Evolutionary conservation across 768 basidiomycete genomes (phyloP), one percentile per base, ranked within the genome.

Genomic region (Collybia sordida): DNA sequence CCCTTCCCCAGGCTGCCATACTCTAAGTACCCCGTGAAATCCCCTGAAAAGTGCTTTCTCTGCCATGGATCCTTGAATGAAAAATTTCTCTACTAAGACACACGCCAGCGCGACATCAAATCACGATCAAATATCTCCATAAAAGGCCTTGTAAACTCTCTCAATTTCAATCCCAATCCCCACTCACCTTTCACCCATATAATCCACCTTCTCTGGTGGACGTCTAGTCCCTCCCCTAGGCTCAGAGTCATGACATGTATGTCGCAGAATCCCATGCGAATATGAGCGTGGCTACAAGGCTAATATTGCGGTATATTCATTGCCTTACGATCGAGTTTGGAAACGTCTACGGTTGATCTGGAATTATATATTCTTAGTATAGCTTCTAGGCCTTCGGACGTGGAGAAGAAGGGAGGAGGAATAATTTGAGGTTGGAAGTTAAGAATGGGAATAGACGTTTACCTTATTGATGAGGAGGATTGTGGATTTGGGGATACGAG

Each of bases 401-500:
- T 34, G 69, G 64, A 47, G 50, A 46, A 3, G 56, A 63, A 14
- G 28, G 28, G 1, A 21, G 19, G 7, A 60, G 71, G 15, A 67
- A 65, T 31, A 69, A 74, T 43, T 57, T 74, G 3, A 51, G 47
- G 11, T 54, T 72, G 15, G 52, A 54, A 54, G 35, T 56, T 64
- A 6, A 61, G 60, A 2, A 59, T 73, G 2, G 52, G 62, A 6
- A 69, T 62, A 19, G 62, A 71, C 1, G 56, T 73, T 5, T 47
- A 24, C 19, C 36, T 47, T n/a, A 24, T 64, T 14, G 63, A 60
- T 18, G 60, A 61, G 38, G 23, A 71, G 68, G 8, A 60, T 64
- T 12, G 56, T 72, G 42, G 66, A 67, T 47, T 54, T 70, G 17
- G 64, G 59, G 46, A 53, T 72, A 28, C 65, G 60, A 36, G 62